phyloP scores from a whole-genome alignment of 106 monocot species.

The Cymbidium sinense region DNA sequence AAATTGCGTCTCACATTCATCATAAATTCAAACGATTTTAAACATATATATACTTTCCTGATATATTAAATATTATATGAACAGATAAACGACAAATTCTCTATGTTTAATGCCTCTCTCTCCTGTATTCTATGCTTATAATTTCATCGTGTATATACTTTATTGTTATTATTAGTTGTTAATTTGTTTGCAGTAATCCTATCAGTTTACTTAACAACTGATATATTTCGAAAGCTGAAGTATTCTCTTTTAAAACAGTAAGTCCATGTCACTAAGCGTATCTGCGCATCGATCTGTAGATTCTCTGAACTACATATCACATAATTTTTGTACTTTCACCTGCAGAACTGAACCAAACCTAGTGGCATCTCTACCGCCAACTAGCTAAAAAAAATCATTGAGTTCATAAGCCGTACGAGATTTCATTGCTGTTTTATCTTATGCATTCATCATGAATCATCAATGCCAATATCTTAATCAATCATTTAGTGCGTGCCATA shows the following conservation, averaged over 20 bases:
- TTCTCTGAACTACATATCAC: background rate
- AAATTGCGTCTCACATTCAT: no score
- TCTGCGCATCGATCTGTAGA: background rate
- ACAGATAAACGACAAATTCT: no score
- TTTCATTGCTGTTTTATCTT: background rate
- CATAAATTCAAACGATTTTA: no score
- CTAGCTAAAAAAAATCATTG: background rate
- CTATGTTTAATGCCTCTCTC: no score
- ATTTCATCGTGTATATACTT: no score
- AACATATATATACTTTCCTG: no score
- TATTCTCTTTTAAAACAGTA: background rate
- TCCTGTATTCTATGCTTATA: no score
- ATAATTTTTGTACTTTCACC: background rate
- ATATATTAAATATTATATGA: no score
- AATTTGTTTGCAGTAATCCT: no score
- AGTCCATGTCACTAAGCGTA: background rate
- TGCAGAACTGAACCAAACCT: background rate
- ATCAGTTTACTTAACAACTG: no score
- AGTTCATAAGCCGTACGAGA: background rate
- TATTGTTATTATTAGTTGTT: no score
- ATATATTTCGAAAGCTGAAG: background rate
- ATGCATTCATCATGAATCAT: background rate
- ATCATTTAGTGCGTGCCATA: constrained; percentile 4
- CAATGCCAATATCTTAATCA: constrained; percentile 4
- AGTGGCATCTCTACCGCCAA: constrained; percentile 1